Evolutionary conservation across 176 grass and related monocot species (phyloP).

Genomic region (Triticum dicoccoides): DNA sequence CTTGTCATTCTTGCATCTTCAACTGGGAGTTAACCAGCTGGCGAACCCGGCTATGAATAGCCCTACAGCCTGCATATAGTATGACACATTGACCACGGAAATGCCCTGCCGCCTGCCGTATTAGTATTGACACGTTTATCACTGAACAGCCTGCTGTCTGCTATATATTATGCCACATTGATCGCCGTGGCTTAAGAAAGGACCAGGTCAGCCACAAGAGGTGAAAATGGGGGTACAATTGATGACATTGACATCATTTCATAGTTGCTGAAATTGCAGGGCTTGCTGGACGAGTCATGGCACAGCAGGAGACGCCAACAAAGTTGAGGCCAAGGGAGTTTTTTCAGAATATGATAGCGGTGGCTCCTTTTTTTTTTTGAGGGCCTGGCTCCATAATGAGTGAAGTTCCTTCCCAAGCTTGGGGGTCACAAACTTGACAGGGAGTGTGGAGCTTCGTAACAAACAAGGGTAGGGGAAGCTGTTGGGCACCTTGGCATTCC

Average conservation of each 20-base stretch:
- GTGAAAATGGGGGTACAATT: neutral
- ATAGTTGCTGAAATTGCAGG: neutral
- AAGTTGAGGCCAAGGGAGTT: neutral
- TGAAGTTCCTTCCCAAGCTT: neutral
- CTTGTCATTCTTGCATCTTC: neutral
- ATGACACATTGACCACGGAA: no score
- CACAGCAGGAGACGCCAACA: neutral
- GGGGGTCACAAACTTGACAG: neutral
- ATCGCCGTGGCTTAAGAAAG: neutral
- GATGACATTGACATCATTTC: neutral
- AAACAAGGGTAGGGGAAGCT: neutral
- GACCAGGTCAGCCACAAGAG: neutral
- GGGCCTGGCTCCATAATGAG: neutral
- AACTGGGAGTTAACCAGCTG: neutral
- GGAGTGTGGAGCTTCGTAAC: neutral
- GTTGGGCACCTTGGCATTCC: neutral
- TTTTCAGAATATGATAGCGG: neutral
- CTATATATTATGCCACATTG: neutral
- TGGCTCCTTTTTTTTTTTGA: neutral
- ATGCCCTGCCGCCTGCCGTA: neutral
- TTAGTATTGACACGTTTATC: neutral
- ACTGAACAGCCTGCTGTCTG: neutral
- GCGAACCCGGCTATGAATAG: neutral
- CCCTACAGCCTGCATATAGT: neutral
- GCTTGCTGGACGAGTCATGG: neutral